Conservation (phyloP, 805 yeast genomes). For the Maudiozyma bulderi region DNA sequence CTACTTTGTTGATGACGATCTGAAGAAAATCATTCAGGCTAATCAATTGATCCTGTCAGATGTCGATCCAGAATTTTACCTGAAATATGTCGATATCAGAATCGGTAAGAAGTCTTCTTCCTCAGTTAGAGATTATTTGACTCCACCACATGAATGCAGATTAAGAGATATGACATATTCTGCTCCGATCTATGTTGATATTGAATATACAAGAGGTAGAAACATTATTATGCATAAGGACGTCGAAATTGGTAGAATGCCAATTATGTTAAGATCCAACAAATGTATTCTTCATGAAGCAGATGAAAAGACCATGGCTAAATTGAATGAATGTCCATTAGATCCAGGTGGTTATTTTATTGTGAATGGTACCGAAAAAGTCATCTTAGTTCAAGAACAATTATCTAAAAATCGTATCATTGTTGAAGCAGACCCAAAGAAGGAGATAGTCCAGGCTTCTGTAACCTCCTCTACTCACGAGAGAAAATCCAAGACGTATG, state of each 20-base stretch:
- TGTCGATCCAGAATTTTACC: conserved; percentile 93
- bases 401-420: conserved; percentile 93
- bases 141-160: conserved; percentile 93
- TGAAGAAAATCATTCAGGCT: conserved; percentile 86
- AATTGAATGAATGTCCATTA: conserved; percentile 83
- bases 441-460: conserved; percentile 90
- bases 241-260: conserved; percentile 95
- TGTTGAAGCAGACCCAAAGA: conserved; percentile 94
- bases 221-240: conserved; percentile 84
- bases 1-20: conserved; percentile 86
- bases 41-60: conserved; percentile 83
- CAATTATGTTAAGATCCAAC: conserved; percentile 92
- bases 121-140: conserved; percentile 44
- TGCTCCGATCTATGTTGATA: conserved; percentile 94
- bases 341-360: conserved; percentile 99
- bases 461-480: conserved; percentile 98
- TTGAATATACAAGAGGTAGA: conserved; percentile 91
- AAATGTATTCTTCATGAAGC: conserved; percentile 81
- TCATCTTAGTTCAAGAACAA: conserved; percentile 93
- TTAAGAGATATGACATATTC: conserved; percentile 88
- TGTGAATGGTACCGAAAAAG: conserved; percentile 97
- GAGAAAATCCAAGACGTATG: conserved; percentile 94
- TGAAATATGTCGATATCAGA: conserved; percentile 86
- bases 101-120: conserved; percentile 74
- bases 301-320: conserved; percentile 77